Percentiles rank a stretch among this genome's conserved stretches.
phyloP scores from a whole-genome alignment of 2,329 filamentous ascomycete species.

The Curvularia lunata region DNA sequence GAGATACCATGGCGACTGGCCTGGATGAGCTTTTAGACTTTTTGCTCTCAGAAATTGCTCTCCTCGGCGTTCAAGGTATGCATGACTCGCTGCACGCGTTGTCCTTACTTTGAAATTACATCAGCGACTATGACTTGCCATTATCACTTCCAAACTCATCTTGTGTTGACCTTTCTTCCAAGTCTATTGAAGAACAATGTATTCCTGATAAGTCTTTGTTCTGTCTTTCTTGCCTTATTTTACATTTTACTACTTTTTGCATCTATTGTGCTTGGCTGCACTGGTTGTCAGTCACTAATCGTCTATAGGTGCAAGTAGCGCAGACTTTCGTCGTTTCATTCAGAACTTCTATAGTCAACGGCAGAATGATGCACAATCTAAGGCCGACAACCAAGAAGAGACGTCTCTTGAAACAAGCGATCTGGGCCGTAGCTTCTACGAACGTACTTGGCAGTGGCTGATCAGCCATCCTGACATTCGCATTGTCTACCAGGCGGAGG shows the following conservation, averaged over 20 bases:
- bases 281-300: conserved; percentile 3
- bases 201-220: background rate
- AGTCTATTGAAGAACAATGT: background rate
- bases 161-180: background rate
- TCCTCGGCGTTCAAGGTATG: conserved; percentile 65
- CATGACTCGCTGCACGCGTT: conserved; percentile 25
- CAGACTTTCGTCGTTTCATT: conserved; percentile 51
- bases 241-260: background rate
- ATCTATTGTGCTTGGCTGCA: conserved; percentile 4
- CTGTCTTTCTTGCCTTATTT: background rate
- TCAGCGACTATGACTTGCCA: conserved; percentile 4
- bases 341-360: conserved; percentile 44
- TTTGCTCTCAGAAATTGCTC: conserved; percentile 64
- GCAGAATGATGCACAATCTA: conserved; percentile 10
- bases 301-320: conserved; percentile 48
- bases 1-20: conserved; percentile 46
- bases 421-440: conserved; percentile 53
- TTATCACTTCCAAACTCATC: background rate
- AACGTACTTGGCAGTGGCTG: conserved; percentile 65
- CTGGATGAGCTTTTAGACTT: conserved; percentile 65
- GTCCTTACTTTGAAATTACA: conserved; percentile 12
- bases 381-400: background rate
- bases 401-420: background rate
- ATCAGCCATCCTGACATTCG: conserved; percentile 62
- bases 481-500: conserved; percentile 55